Evolutionary conservation across 2,329 filamentous ascomycete genomes (phyloP).

Genomic region (Scortechinia acanthostroma): DNA sequence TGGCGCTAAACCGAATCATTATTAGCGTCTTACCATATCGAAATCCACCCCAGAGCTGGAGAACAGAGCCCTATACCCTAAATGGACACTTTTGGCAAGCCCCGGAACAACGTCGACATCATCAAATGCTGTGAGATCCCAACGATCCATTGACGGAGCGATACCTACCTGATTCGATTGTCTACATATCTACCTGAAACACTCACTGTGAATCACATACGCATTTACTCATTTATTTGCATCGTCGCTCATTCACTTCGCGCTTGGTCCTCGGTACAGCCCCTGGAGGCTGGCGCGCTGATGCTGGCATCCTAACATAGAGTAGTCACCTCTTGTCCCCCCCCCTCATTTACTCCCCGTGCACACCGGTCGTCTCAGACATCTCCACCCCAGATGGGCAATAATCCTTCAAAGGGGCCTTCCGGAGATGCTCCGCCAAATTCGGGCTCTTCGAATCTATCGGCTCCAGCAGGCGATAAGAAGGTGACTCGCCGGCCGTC

Average conservation of each 20-base stretch:
- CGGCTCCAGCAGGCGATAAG: neutral
- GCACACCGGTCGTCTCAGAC: neutral
- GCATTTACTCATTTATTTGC: neutral
- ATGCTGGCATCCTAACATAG: neutral
- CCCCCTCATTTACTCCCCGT: neutral
- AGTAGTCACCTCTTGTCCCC: neutral
- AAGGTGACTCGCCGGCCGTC: neutral
- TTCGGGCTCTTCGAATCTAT: neutral
- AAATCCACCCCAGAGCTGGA: too few relatives aligned
- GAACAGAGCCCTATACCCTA: neutral
- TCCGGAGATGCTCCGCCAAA: neutral
- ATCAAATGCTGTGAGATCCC: neutral
- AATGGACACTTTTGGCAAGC: neutral
- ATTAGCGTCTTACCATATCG: too few relatives aligned
- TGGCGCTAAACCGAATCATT: too few relatives aligned
- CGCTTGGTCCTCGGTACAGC: too few relatives aligned
- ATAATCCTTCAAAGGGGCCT: conserved; percentile 2
- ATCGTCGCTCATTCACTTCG: neutral
- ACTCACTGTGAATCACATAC: neutral
- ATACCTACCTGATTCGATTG: neutral
- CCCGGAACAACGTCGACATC: conserved; percentile 1
- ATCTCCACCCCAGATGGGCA: neutral
- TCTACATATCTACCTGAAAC: neutral
- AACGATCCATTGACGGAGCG: neutral
- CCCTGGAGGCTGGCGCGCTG: too few relatives aligned